Percentiles rank a stretch among this genome's conserved stretches.
Conservation (phyloP, 768 basidiomycete genomes). For the Lactifluus piperatus region DNA sequence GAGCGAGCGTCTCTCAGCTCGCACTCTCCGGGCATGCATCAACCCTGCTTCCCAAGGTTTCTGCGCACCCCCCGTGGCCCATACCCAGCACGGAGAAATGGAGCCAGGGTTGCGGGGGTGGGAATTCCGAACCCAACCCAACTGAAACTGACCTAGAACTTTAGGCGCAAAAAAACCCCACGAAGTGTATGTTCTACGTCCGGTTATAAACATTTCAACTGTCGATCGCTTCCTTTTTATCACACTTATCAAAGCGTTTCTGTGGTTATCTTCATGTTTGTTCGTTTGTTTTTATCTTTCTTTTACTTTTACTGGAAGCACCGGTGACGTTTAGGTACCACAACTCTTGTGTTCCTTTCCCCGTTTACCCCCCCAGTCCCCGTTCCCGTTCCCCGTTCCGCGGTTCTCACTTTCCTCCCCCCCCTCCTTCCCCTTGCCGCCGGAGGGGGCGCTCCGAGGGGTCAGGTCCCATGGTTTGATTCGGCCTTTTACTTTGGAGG, state of each 20-base stretch:
- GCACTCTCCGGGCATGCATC: too few relatives aligned
- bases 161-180: background rate
- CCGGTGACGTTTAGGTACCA: too few relatives aligned
- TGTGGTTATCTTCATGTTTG: too few relatives aligned
- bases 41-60: background rate
- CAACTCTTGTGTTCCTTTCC: too few relatives aligned
- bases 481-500: background rate
- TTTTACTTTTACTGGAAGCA: too few relatives aligned
- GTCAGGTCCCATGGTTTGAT: background rate
- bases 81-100: background rate
- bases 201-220: background rate
- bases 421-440: too few relatives aligned
- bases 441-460: background rate
- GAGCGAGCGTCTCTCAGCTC: background rate
- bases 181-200: background rate
- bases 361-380: too few relatives aligned
- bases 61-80: background rate
- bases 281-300: too few relatives aligned
- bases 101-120: background rate
- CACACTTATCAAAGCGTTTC: background rate
- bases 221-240: slow-evolving; percentile 9
- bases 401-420: too few relatives aligned
- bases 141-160: background rate
- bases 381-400: too few relatives aligned
- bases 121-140: too few relatives aligned